Percentiles rank a stretch among this genome's conserved stretches.
phyloP scores from a whole-genome alignment of 805 yeast species.

The Candida loeiensis region DNA sequence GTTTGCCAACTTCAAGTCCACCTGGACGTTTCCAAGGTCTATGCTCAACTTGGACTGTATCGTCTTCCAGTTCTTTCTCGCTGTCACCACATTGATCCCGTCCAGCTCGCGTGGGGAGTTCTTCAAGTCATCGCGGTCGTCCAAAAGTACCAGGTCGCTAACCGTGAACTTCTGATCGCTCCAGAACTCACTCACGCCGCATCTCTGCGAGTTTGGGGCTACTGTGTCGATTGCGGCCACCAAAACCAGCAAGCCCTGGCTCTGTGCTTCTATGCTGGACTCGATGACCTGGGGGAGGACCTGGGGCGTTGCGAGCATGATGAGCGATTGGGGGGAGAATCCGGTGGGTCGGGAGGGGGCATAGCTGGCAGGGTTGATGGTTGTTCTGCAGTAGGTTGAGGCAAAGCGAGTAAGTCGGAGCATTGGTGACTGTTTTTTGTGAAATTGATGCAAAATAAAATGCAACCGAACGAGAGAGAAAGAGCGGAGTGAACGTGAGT shows the following conservation, averaged over 20 bases:
- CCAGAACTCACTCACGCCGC: conserved; percentile 42
- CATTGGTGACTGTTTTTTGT: not conserved
- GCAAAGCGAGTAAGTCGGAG: not conserved
- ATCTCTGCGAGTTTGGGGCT: conserved; percentile 27
- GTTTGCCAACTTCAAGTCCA: conserved; percentile 34
- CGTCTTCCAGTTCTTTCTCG: conserved; percentile 37
- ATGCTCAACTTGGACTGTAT: conserved; percentile 25
- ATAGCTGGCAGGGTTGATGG: conserved; percentile 9
- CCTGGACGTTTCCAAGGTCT: conserved; percentile 10
- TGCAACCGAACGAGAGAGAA: too few relatives aligned
- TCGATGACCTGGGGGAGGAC: conserved; percentile 29
- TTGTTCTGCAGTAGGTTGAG: conserved; percentile 7
- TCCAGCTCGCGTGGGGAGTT: conserved; percentile 28
- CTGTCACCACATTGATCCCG: conserved; percentile 33
- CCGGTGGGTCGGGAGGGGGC: conserved; percentile 2
- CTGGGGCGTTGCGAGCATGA: conserved; percentile 36
- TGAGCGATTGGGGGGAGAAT: conserved; percentile 26
- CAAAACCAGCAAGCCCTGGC: conserved; percentile 28
- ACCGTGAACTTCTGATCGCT: conserved; percentile 23
- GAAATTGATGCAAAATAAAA: too few relatives aligned
- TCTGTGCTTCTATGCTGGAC: conserved; percentile 24
- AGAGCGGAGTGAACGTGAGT: too few relatives aligned
- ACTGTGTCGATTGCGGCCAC: conserved; percentile 42
- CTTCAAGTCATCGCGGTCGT: conserved; percentile 23
- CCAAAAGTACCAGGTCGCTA: conserved; percentile 16